Evolutionary conservation across 345 rosid species (phyloP).

Genomic region (Hypericum perforatum): DNA sequence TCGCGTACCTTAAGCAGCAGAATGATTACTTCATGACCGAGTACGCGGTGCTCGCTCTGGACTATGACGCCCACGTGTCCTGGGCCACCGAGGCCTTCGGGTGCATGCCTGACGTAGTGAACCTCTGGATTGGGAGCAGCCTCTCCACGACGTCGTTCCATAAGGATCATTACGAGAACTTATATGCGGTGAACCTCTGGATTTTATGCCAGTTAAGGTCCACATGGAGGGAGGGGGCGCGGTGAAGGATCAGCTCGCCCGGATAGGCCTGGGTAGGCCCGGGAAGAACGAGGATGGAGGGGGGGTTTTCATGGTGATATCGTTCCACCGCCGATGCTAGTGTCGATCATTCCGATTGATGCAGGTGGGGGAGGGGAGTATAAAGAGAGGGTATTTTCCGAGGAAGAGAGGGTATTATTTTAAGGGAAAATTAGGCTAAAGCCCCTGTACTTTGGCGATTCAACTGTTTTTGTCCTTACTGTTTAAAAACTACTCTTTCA

Average conservation of each 20-base stretch:
- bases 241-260: conserved; percentile 76
- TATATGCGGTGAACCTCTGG: conserved; percentile 75
- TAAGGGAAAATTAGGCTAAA: no score
- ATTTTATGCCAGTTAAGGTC: conserved; percentile 78
- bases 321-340: conserved; percentile 53
- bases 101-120: conserved; percentile 74
- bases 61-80: conserved; percentile 50
- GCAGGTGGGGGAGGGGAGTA: conserved; percentile 38
- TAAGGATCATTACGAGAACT: conserved; percentile 86
- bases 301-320: conserved; percentile 31
- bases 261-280: conserved; percentile 32
- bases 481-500: no score
- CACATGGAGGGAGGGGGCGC: conserved; percentile 43
- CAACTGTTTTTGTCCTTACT: no score
- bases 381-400: conserved; percentile 45
- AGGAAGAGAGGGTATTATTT: conserved; percentile 98
- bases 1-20: conserved; percentile 77
- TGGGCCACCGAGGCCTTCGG: conserved; percentile 85
- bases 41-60: conserved; percentile 38
- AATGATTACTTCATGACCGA: conserved; percentile 72
- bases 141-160: conserved; percentile 69
- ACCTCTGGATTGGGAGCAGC: conserved; percentile 80
- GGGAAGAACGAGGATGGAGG: conserved; percentile 50
- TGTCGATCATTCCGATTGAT: conserved; percentile 26
- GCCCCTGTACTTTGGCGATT: no score